These are phyloP conservation scores for Pseudozyma hubeiensis DNA, from an alignment of 1,284 basidiomycete genomes.

Conservation along the genomic window DNA sequence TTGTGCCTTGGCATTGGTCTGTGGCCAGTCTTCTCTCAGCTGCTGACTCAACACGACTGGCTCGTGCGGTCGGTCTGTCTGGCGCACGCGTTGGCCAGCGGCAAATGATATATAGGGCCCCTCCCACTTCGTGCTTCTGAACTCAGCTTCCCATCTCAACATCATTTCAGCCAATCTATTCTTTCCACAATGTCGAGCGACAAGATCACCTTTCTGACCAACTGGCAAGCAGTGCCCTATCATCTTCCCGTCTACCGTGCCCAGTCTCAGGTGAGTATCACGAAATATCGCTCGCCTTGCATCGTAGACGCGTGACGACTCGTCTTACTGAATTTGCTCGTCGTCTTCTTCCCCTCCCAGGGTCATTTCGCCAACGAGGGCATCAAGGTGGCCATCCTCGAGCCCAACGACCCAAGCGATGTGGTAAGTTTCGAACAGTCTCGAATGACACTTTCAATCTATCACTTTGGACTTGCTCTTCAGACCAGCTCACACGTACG, in stretches of 20 bases:
- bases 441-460: too few species aligned
- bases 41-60: too few species aligned
- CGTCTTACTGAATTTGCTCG: not conserved
- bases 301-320: slow-evolving; percentile 24
- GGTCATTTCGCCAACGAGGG: slow-evolving; percentile 66
- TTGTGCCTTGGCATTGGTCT: too few species aligned
- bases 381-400: slow-evolving; percentile 69
- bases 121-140: too few species aligned
- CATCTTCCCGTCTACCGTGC: slow-evolving; percentile 69
- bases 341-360: slow-evolving; percentile 6
- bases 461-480: too few species aligned
- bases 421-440: slow-evolving; percentile 36
- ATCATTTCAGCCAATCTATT: too few species aligned
- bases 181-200: slow-evolving; percentile 43
- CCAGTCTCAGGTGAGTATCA: slow-evolving; percentile 59
- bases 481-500: too few species aligned
- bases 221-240: slow-evolving; percentile 69
- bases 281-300: not conserved
- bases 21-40: too few species aligned
- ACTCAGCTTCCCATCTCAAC: too few species aligned
- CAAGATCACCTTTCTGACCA: slow-evolving; percentile 58
- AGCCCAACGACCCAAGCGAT: slow-evolving; percentile 66
- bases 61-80: too few species aligned
- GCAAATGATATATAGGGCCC: too few species aligned
- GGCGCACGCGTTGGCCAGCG: too few species aligned